Evolutionary conservation across 345 rosid species (phyloP).

Genomic region (Lepidium sativum): DNA sequence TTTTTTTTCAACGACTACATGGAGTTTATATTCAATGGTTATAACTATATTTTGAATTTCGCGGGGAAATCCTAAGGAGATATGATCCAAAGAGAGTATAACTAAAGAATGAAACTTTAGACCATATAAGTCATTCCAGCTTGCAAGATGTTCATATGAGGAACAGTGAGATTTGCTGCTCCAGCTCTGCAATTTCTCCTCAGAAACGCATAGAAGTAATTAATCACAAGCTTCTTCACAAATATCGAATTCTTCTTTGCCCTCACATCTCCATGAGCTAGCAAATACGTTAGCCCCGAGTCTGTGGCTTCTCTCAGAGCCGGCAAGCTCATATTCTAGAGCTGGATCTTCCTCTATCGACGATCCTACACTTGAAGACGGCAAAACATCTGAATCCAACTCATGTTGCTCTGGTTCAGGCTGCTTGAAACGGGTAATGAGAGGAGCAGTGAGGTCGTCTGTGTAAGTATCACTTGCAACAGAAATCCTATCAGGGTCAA

Average conservation of each 20-base stretch:
- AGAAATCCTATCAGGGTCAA: slow-evolving; percentile 40
- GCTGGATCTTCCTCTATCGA: slow-evolving; percentile 58
- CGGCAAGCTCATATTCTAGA: slow-evolving; percentile 77
- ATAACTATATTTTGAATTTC: no score
- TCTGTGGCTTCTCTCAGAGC: slow-evolving; percentile 75
- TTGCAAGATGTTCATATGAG: slow-evolving; percentile 81
- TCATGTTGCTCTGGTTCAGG: slow-evolving; percentile 27
- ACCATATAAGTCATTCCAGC: slow-evolving; percentile 93
- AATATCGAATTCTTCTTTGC: slow-evolving; percentile 77
- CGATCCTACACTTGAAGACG: slow-evolving; percentile 42
- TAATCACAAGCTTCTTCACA: slow-evolving; percentile 80
- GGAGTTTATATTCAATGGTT: no score
- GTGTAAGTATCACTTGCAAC: slow-evolving; percentile 25
- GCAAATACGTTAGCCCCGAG: slow-evolving; percentile 76
- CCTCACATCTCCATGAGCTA: slow-evolving; percentile 71
- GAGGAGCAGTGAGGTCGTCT: slow-evolving; percentile 51
- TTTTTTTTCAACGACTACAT: no score
- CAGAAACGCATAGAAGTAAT: slow-evolving; percentile 81
- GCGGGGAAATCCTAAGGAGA: background rate
- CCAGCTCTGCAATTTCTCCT: slow-evolving; percentile 85
- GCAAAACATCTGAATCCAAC: slow-evolving; percentile 31
- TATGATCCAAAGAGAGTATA: background rate
- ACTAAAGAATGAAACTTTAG: slow-evolving; percentile 21
- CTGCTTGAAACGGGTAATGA: slow-evolving; percentile 29
- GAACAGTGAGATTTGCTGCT: slow-evolving; percentile 70